A percentile compares a stretch with the other conserved stretches of the same genome.
These are phyloP conservation scores for Aspergillus sp. DNA, from an alignment of 2,329 filamentous ascomycete genomes.

Conservation along the genomic window DNA sequence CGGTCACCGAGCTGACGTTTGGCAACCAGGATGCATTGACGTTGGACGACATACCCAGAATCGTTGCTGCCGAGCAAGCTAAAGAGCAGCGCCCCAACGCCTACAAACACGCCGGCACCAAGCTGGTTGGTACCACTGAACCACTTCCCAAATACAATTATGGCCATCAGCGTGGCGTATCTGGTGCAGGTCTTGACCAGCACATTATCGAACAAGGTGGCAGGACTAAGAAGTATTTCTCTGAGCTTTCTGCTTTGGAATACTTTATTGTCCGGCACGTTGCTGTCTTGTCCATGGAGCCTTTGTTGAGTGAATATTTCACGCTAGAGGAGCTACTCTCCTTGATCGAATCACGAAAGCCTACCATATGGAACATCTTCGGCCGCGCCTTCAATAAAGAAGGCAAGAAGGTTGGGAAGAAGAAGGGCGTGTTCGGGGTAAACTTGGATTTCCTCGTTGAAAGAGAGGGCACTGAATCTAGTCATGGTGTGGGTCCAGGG, in stretches of 20 bases:
- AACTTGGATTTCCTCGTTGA: conserved; percentile 86
- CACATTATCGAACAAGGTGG: conserved; percentile 56
- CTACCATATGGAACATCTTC: conserved; percentile 97
- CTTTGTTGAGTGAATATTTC: conserved; percentile 85
- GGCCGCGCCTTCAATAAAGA: conserved; percentile 94
- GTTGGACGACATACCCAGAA: conserved; percentile 91
- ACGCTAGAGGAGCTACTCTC: conserved; percentile 89
- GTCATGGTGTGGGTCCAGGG: conserved; percentile 90
- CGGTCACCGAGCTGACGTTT: conserved; percentile 78
- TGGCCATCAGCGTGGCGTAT: conserved; percentile 69
- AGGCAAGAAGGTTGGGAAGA: conserved; percentile 69
- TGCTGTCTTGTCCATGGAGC: conserved; percentile 92
- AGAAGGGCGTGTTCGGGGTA: conserved; percentile 92
- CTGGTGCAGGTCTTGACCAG: conserved; percentile 54
- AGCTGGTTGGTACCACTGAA: conserved; percentile 61
- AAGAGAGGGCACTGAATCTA: conserved; percentile 94
- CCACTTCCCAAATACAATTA: conserved; percentile 68
- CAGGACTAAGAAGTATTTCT: conserved; percentile 81
- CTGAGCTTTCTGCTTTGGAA: conserved; percentile 89
- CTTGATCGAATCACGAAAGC: conserved; percentile 89
- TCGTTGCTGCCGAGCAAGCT: conserved; percentile 93
- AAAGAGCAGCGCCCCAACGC: conserved; percentile 83
- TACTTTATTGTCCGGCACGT: conserved; percentile 97
- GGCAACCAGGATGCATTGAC: conserved; percentile 89
- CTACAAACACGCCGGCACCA: conserved; percentile 72